A percentile compares a stretch with the other conserved stretches of the same genome.
phyloP scores from a whole-genome alignment of 257 asterid species.

The Nicotiana obtusifolia region DNA sequence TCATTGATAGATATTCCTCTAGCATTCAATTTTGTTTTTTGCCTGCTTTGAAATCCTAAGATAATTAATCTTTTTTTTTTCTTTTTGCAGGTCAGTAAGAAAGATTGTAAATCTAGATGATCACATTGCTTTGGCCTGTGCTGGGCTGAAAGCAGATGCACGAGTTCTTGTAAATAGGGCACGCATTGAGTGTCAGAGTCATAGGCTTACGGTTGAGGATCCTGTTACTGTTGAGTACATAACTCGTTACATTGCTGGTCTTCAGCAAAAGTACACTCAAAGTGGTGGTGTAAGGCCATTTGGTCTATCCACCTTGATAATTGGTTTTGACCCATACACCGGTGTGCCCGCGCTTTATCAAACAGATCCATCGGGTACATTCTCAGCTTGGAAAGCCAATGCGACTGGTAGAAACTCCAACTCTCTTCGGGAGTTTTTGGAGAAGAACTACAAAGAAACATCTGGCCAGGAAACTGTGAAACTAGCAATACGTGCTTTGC shows the following conservation, averaged over 20 bases:
- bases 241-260: slow-evolving; percentile 97
- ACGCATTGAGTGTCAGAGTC: slow-evolving; percentile 89
- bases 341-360: slow-evolving; percentile 84
- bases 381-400: slow-evolving; percentile 98
- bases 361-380: slow-evolving; percentile 98
- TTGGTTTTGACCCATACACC: slow-evolving; percentile 97
- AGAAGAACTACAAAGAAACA: slow-evolving; percentile 95
- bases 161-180: slow-evolving; percentile 87
- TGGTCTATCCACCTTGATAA: slow-evolving; percentile 95
- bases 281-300: slow-evolving; percentile 99
- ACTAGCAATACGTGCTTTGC: slow-evolving; percentile 94
- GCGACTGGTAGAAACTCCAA: slow-evolving; percentile 97
- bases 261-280: slow-evolving; percentile 98
- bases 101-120: slow-evolving; percentile 90
- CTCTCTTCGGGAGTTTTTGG: slow-evolving; percentile 86
- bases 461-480: slow-evolving; percentile 93
- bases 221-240: slow-evolving; percentile 97
- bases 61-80: slow-evolving; percentile 3
- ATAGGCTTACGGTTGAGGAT: slow-evolving; percentile 86
- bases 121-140: slow-evolving; percentile 96
- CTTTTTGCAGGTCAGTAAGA: slow-evolving; percentile 77
- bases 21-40: background rate
- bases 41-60: background rate
- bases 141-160: slow-evolving; percentile 98
- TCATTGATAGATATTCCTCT: background rate